Base-by-base conservation (phyloP, 176 grass and related monocot genomes). In the Hordeum marinum region DNA sequence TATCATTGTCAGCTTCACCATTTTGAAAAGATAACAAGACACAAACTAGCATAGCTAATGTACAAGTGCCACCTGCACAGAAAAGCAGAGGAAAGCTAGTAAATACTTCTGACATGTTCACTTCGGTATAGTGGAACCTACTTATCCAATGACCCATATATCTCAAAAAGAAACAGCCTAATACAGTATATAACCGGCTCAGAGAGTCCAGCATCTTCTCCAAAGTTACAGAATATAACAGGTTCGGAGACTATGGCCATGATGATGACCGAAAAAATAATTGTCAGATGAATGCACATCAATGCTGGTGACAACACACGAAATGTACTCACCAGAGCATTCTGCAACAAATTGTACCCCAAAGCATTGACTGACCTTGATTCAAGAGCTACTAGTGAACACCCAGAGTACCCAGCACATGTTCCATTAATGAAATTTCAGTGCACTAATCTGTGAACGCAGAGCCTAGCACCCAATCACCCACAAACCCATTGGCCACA, bases 1-100 rank as follows among this genome's bases (percentile, higher is more conserved):
- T 90, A 97, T 97, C 94, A 97, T 97, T 39, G 94, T 97, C 63
- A 97, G 85, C 83, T 97, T 97, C 80, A 97, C 94, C 94, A 97
- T 97, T 82, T 80, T 85, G 34, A 9, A 58, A 37, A 61, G 65
- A 48, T 10, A 67, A 65, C 73, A 42, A 46, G 14, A 62, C 45
- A 48, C 76, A 80, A 79, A 84, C 68, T 80, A 75, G 75, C 46
- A 79, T 61, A 80, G 59, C 37, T 50, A 48, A 74, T 67, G 18
- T 63, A 74, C 57, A 79, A 50, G 27, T 25, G 60, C 85, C 17
- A 84, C 89, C 89, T 90, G 78, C 75, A 68, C 55, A 48, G 29
- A 21, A 84, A 84, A 73, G 3, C 46, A 73, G 54, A 23, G 3
- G 72, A 21, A 72, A 70, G 77, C 34, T 20, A n/a, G 9, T 71